A percentile compares a stretch with the other conserved stretches of the same genome.
Conservation (phyloP, 345 rosid species). For the Salix suchowensis region DNA sequence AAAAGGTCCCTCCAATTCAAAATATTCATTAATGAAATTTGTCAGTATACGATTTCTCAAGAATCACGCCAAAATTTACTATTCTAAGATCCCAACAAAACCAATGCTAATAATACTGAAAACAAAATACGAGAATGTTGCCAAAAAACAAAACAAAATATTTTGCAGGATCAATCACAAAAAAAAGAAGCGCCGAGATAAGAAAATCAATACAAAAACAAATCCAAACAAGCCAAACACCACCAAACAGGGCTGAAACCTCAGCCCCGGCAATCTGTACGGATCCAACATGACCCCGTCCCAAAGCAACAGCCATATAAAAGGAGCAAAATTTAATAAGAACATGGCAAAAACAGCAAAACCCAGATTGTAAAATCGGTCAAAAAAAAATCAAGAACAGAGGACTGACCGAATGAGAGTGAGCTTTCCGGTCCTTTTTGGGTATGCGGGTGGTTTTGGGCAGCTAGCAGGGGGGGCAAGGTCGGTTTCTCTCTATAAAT, state of each 20-base stretch:
- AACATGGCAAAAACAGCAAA: constrained; percentile 14
- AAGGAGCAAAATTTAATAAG: constrained; percentile 2
- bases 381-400: constrained; percentile 16
- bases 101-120: not conserved
- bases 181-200: not conserved
- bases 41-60: not conserved
- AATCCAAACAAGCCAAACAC: constrained; percentile 12
- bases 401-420: constrained; percentile 31
- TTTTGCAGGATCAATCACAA: not conserved
- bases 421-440: not conserved
- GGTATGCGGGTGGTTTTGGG: not conserved
- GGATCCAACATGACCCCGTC: constrained; percentile 12
- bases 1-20: not conserved
- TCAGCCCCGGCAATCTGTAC: constrained; percentile 11
- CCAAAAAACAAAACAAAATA: not conserved
- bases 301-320: constrained; percentile 19
- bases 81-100: not conserved
- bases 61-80: not conserved
- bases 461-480: not conserved
- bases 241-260: constrained; percentile 11
- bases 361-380: constrained; percentile 21
- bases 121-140: constrained; percentile 11
- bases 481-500: constrained; percentile 1
- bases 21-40: not conserved
- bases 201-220: not conserved